These are phyloP conservation scores for Reticulascus tulasneorum DNA, from an alignment of 2,329 filamentous ascomycete genomes.

Conservation along the genomic window DNA sequence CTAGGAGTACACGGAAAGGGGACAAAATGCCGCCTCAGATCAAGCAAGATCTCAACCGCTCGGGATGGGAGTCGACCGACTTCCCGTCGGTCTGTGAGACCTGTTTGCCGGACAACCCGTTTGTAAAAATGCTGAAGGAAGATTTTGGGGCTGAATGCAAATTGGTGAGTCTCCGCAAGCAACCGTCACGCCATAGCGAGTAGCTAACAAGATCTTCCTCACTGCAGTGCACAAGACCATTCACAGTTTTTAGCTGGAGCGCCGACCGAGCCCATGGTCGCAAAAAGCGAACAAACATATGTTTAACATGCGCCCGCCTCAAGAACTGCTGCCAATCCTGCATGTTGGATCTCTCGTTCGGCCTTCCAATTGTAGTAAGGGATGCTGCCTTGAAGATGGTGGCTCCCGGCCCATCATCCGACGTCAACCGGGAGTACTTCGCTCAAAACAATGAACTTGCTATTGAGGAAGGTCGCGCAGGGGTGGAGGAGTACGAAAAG, in stretches of 20 bases:
- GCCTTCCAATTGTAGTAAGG: constrained; percentile 87
- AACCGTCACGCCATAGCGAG: background rate
- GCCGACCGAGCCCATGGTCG: constrained; percentile 81
- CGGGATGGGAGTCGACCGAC: constrained; percentile 92
- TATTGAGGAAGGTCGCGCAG: constrained; percentile 84
- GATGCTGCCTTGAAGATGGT: constrained; percentile 98
- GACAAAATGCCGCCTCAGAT: constrained; percentile 95
- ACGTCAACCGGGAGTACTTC: constrained; percentile 95
- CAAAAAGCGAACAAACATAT: constrained; percentile 92
- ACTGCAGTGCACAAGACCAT: constrained; percentile 76
- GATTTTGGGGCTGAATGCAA: constrained; percentile 88
- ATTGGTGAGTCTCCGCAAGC: constrained; percentile 36
- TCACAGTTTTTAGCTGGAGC: constrained; percentile 94
- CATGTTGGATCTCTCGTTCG: constrained; percentile 96
- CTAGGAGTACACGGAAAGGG: too few species aligned
- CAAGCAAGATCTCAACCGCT: constrained; percentile 92
- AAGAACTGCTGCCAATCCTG: constrained; percentile 99
- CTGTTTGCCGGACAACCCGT: constrained; percentile 93
- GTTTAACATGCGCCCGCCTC: constrained; percentile 89
- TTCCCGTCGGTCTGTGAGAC: constrained; percentile 87
- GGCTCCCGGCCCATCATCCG: constrained; percentile 84
- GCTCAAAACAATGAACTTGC: constrained; percentile 96
- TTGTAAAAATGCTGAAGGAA: constrained; percentile 98
- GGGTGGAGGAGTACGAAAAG: constrained; percentile 89
- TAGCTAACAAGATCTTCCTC: constrained; percentile 13